Conservation (phyloP, 345 rosid species). For the Crucihimalaya himalaica region DNA sequence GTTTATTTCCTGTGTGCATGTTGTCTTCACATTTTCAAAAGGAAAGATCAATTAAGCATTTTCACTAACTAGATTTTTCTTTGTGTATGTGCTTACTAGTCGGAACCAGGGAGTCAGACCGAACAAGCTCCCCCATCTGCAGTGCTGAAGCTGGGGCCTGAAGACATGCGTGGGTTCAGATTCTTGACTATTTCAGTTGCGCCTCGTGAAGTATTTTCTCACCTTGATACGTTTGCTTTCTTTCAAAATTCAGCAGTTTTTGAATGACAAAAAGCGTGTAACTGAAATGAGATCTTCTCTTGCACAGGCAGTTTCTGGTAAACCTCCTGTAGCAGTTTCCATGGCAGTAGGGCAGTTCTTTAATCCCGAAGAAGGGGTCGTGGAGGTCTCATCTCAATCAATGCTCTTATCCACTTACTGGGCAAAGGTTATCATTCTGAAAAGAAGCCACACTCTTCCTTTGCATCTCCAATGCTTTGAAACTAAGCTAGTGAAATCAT, state of each 20-base stretch:
- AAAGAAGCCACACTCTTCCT: constrained; percentile 16
- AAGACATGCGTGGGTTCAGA: constrained; percentile 81
- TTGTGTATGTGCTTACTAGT: constrained; percentile 47
- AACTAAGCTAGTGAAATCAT: constrained; percentile 22
- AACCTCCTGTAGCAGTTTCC: constrained; percentile 98
- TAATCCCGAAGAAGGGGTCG: constrained; percentile 75
- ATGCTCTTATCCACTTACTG: constrained; percentile 75
- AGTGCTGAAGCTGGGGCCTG: constrained; percentile 68
- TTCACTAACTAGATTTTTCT: constrained; percentile 21
- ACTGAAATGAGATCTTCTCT: constrained; percentile 37
- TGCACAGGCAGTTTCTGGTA: constrained; percentile 81
- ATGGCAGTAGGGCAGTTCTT: constrained; percentile 99
- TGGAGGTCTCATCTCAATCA: constrained; percentile 59
- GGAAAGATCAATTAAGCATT: constrained; percentile 9
- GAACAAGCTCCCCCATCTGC: constrained; percentile 99
- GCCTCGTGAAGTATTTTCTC: constrained; percentile 76
- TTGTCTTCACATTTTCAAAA: constrained; percentile 6
- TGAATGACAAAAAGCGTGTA: constrained; percentile 22
- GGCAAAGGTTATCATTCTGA: constrained; percentile 59
- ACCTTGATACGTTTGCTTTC: constrained; percentile 12
- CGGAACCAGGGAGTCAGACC: constrained; percentile 98
- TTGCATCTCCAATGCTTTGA: constrained; percentile 22
- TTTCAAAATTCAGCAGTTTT: not conserved
- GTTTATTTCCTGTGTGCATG: not conserved
- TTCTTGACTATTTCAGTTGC: constrained; percentile 96